Base-by-base conservation (phyloP, 78 protist genomes). In the Acrasis kona region DNA sequence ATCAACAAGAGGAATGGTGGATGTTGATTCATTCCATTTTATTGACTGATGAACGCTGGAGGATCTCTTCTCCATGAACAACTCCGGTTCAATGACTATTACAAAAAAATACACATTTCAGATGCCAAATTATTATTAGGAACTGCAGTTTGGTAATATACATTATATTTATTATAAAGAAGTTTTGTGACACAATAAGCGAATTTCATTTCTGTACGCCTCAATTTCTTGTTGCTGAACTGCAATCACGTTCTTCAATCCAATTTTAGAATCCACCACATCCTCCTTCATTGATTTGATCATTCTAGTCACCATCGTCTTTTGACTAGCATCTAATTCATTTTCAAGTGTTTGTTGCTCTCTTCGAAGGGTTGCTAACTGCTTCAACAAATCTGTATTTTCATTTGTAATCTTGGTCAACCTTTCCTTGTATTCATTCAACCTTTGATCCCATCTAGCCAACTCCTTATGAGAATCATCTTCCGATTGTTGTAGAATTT, bases 161-260 rank as follows among this genome's bases (percentile, higher is more conserved):
- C n/a, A n/a, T n/a, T n/a, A n/a, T n/a, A n/a, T n/a, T n/a, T n/a
- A n/a, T n/a, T n/a, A n/a, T n/a, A n/a, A n/a, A n/a, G n/a, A n/a
- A n/a, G n/a, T n/a, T n/a, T 76, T 76, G 1, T 72, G 28, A 3
- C 80, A 72, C 12, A 76, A 72, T 64, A 76, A 68, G 36, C 66
- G 38, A 65, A 76, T 76, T 5, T 76, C 80, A 2, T 27, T 19
- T n/a, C 68, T 76, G 19, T 68, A 58, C 3, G 74, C 41, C 6
- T 76, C 80, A 34, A 76, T 57, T 27, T 76, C 80, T 1, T 35
- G 70, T 9, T 57, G 72, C 57, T 76, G 80, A 7, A 9, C 66
- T 8, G 68, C 80, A 29, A 76, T 72, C 4, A 57, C 66, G 10
- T 76, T 72, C 5, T 76, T 76, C 27, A 76, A 7, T 65, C 68